Conservation (phyloP, 495 filamentous ascomycete species). For the Aspergillus funiculosus region DNA sequence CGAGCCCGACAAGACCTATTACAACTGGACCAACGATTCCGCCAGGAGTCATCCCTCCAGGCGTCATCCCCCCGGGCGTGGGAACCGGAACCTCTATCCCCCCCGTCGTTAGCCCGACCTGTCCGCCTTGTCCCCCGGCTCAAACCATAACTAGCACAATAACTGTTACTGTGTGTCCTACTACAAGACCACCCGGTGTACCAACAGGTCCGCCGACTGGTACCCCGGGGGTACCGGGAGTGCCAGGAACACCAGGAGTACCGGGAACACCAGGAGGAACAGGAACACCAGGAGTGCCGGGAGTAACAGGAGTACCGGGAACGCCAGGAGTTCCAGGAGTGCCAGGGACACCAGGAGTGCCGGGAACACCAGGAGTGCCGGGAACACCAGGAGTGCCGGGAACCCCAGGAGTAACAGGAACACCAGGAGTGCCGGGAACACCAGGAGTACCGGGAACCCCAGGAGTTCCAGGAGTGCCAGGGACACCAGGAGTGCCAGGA, state of each 20-base stretch:
- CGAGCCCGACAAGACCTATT: neutral
- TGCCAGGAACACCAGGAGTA: slow-evolving; percentile 2
- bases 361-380: neutral
- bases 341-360: neutral
- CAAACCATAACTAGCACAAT: slow-evolving; percentile 6
- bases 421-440: neutral
- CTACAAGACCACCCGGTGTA: no score
- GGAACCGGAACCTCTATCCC: neutral
- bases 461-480: neutral
- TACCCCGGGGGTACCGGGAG: slow-evolving; percentile 6
- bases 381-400: slow-evolving; percentile 5
- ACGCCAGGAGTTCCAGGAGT: neutral
- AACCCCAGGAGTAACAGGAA: neutral
- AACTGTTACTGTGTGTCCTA: neutral
- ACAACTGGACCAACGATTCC: neutral
- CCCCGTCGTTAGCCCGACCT: neutral
- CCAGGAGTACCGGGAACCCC: slow-evolving; percentile 1
- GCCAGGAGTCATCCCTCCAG: neutral
- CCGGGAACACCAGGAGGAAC: neutral
- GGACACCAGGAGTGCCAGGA: neutral
- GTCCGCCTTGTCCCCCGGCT: neutral
- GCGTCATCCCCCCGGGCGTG: no score
- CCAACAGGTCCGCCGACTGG: no score
- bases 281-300: neutral
- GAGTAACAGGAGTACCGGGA: neutral